Percentiles rank a stretch among this genome's conserved stretches.
phyloP scores from a whole-genome alignment of 306 rosid genomes.

The Abrus precatorius region DNA sequence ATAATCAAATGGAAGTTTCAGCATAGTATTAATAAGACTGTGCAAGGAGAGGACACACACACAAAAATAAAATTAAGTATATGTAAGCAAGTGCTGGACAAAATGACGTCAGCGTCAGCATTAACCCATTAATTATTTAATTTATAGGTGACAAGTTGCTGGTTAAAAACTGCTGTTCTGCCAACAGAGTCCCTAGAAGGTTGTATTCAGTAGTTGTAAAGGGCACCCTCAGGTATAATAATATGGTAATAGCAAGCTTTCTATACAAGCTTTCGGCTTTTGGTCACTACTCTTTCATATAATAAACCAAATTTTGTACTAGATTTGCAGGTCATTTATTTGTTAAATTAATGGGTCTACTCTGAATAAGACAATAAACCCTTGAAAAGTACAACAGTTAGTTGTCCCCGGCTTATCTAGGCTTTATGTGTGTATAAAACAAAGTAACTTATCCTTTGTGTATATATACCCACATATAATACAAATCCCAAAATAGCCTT shows the following conservation, averaged over 20 bases:
- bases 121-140: constrained; percentile 16
- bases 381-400: constrained; percentile 41
- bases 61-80: background rate
- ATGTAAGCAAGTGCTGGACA: constrained; percentile 46
- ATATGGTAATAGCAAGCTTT: constrained; percentile 45
- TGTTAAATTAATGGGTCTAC: constrained; percentile 44
- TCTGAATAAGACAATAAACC: constrained; percentile 58
- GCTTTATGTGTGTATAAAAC: constrained; percentile 41
- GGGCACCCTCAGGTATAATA: constrained; percentile 30
- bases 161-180: constrained; percentile 42
- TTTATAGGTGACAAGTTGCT: constrained; percentile 42
- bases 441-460: constrained; percentile 37
- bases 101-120: constrained; percentile 45
- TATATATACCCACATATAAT: constrained; percentile 15
- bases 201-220: constrained; percentile 50
- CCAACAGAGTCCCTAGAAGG: constrained; percentile 45
- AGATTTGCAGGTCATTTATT: constrained; percentile 48
- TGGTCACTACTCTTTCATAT: constrained; percentile 34
- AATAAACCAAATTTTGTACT: constrained; percentile 40
- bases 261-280: constrained; percentile 56
- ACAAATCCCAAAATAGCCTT: constrained; percentile 52
- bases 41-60: background rate
- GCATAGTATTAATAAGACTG: constrained; percentile 1
- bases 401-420: constrained; percentile 47
- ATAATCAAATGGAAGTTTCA: constrained; percentile 3